Conservation (phyloP, 2,329 filamentous ascomycete genomes). For the Phyllosticta paracitricarpa region DNA sequence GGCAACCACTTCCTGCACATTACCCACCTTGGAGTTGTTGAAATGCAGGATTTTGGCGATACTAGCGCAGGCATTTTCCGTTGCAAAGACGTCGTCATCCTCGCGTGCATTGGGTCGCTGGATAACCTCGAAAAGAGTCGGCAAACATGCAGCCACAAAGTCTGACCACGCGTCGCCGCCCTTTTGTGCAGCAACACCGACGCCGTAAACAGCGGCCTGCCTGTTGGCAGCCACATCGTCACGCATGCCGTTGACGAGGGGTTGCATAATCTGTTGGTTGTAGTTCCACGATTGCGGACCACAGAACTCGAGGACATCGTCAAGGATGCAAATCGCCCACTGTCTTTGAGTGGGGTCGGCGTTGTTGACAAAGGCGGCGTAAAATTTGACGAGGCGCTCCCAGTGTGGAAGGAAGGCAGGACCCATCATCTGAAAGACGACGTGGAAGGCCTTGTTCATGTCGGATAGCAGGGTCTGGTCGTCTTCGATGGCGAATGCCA, state of each 20-base stretch:
- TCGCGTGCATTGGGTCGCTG: slow-evolving; percentile 71
- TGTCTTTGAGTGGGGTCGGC: slow-evolving; percentile 83
- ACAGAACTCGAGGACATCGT: slow-evolving; percentile 96
- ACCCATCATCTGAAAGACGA: slow-evolving; percentile 95
- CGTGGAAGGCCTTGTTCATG: slow-evolving; percentile 99
- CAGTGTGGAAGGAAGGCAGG: slow-evolving; percentile 74
- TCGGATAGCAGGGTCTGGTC: slow-evolving; percentile 94
- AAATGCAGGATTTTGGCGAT: slow-evolving; percentile 96
- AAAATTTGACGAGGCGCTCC: slow-evolving; percentile 77
- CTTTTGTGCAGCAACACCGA: slow-evolving; percentile 89
- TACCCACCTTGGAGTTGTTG: slow-evolving; percentile 66
- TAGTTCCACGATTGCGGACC: slow-evolving; percentile 81
- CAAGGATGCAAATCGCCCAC: slow-evolving; percentile 98
- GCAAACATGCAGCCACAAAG: slow-evolving; percentile 72
- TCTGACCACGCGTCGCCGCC: slow-evolving; percentile 80
- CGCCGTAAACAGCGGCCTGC: slow-evolving; percentile 91
- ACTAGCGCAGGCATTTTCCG: slow-evolving; percentile 91
- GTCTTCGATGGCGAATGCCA: slow-evolving; percentile 85
- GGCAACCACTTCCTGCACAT: slow-evolving; percentile 64
- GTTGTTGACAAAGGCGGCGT: slow-evolving; percentile 74
- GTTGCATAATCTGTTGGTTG: slow-evolving; percentile 74
- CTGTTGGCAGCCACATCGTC: slow-evolving; percentile 83
- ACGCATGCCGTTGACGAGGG: slow-evolving; percentile 75
- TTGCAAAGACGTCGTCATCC: slow-evolving; percentile 93
- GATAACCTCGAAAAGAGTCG: slow-evolving; percentile 74